phyloP scores from a whole-genome alignment of 192 early-diverging fungal genomes.

The Backusella macrospora region DNA sequence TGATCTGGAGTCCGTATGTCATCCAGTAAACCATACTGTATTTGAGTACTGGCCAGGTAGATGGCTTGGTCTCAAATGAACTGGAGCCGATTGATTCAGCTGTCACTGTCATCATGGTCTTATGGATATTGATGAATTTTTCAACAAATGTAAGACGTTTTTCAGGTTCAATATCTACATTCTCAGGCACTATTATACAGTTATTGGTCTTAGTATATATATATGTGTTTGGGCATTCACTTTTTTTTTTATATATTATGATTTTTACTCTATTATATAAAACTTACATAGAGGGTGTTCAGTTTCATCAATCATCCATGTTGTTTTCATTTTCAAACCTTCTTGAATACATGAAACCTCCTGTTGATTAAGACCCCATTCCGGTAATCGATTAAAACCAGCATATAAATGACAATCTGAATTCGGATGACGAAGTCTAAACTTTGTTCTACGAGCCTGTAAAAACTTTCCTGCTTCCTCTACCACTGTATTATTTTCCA shows the following conservation, averaged over 20 bases:
- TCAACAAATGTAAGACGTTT: slow-evolving; percentile 70
- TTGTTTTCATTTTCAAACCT: slow-evolving; percentile 62
- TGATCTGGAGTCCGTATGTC: slow-evolving; percentile 70
- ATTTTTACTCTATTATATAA: neutral
- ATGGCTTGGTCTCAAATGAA: slow-evolving; percentile 92
- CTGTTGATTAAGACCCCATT: slow-evolving; percentile 91
- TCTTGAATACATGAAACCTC: slow-evolving; percentile 95
- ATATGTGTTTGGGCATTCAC: neutral
- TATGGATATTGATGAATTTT: slow-evolving; percentile 90
- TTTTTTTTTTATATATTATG: too few relatives aligned
- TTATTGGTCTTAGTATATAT: neutral
- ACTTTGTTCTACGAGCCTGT: slow-evolving; percentile 64
- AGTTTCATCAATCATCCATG: slow-evolving; percentile 82
- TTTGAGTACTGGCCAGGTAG: slow-evolving; percentile 82
- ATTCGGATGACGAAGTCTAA: slow-evolving; percentile 74
- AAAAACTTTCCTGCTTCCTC: slow-evolving; percentile 55
- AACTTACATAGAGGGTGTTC: slow-evolving; percentile 46
- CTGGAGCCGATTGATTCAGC: slow-evolving; percentile 85
- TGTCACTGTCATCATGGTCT: slow-evolving; percentile 89
- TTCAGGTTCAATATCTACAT: slow-evolving; percentile 61
- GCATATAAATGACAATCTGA: slow-evolving; percentile 84
- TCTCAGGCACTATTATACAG: slow-evolving; percentile 53
- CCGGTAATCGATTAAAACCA: slow-evolving; percentile 78
- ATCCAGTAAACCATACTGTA: slow-evolving; percentile 92
- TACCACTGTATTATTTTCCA: slow-evolving; percentile 58